Conservation (phyloP, 2,329 filamentous ascomycete genomes). For the Xylaria sp. region DNA sequence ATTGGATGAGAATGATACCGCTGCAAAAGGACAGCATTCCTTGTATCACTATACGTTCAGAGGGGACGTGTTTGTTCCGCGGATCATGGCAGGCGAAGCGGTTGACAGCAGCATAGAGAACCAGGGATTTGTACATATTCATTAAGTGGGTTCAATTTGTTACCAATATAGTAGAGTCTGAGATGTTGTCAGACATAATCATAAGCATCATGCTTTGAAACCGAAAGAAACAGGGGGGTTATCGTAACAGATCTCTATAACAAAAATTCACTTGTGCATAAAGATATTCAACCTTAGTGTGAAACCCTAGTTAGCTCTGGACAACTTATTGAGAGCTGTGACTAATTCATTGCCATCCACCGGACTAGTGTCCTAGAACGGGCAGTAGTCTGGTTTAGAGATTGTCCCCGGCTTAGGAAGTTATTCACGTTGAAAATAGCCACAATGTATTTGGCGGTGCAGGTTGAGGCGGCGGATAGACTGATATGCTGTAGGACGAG, state of each 20-base stretch:
- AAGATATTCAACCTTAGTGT: conserved; percentile 4
- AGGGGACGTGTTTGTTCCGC: conserved; percentile 32
- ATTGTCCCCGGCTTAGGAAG: conserved; percentile 57
- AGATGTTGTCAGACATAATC: background rate
- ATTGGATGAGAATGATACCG: background rate
- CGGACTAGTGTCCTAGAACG: conserved; percentile 51
- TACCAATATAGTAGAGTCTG: background rate
- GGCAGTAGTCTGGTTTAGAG: conserved; percentile 58
- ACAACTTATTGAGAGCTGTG: conserved; percentile 31
- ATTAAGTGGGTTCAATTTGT: conserved; percentile 3
- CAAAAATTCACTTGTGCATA: background rate
- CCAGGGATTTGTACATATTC: conserved; percentile 32
- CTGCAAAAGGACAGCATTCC: background rate
- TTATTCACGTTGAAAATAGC: conserved; percentile 58
- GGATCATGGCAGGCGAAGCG: conserved; percentile 33
- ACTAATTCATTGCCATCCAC: conserved; percentile 29
- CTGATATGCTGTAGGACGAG: conserved; percentile 58
- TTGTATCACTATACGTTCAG: conserved; percentile 27
- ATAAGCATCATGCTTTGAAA: background rate
- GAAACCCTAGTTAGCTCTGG: conserved; percentile 31
- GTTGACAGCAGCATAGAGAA: conserved; percentile 28
- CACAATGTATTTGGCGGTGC: conserved; percentile 54
- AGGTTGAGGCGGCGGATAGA: conserved; percentile 56
- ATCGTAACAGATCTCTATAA: background rate
- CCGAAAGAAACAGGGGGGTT: background rate